Conservation (phyloP, 2,329 filamentous ascomycete species). For the Aspergillus sp. region DNA sequence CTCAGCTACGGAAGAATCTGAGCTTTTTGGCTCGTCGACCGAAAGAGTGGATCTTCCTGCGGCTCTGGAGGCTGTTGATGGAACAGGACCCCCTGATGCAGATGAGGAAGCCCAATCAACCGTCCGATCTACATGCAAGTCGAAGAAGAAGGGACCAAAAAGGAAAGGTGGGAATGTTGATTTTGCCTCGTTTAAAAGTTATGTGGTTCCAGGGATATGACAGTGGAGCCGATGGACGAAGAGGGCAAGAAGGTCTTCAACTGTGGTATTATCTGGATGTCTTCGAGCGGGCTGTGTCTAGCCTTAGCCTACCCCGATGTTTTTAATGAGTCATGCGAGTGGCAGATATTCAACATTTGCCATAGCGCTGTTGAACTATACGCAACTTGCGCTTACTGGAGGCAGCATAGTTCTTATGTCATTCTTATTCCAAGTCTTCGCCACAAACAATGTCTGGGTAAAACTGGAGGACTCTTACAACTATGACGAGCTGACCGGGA, state of each 20-base stretch:
- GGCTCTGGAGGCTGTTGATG: background rate
- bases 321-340: background rate
- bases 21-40: background rate
- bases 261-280: background rate
- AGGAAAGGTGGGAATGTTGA: background rate
- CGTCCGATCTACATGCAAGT: background rate
- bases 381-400: background rate
- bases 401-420: background rate
- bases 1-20: background rate
- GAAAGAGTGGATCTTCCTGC: background rate
- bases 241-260: background rate
- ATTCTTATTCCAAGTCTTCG: background rate
- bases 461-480: too few relatives aligned
- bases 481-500: too few relatives aligned
- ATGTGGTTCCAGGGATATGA: background rate
- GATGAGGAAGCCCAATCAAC: background rate
- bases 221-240: background rate
- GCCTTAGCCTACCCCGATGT: background rate
- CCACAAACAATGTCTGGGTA: background rate
- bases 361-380: background rate
- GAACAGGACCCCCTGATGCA: background rate
- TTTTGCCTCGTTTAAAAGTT: background rate
- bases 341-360: background rate
- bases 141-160: background rate
- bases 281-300: background rate